A percentile compares a stretch with the other conserved stretches of the same genome.
phyloP scores from a whole-genome alignment of 352 stramenopile species.

The Globisporangium spinosum region DNA sequence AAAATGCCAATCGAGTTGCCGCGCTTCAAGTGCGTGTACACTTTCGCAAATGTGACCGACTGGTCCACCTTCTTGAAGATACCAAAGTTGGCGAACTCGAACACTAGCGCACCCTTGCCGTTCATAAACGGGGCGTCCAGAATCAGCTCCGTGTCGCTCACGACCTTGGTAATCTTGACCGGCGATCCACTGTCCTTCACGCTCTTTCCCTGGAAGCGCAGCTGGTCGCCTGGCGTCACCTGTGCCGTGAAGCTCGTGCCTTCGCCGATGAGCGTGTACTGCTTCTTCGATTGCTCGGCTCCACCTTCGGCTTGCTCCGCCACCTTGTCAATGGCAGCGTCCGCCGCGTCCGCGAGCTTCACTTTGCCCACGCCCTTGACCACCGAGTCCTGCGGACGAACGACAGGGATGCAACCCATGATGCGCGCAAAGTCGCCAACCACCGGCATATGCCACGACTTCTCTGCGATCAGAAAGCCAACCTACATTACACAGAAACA shows the following conservation, averaged over 20 bases:
- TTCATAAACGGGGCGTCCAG: constrained; percentile 49
- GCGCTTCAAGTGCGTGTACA: constrained; percentile 88
- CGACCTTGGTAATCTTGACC: constrained; percentile 78
- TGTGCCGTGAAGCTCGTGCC: constrained; percentile 74
- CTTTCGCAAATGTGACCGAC: constrained; percentile 88
- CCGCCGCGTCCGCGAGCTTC: constrained; percentile 34
- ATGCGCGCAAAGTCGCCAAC: constrained; percentile 93
- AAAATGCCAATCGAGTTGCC: constrained; percentile 96
- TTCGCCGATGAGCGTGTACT: constrained; percentile 55
- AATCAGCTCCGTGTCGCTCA: constrained; percentile 84
- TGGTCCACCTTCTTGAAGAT: constrained; percentile 92
- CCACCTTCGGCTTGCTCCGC: constrained; percentile 15
- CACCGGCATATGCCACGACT: constrained; percentile 92
- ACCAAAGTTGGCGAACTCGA: constrained; percentile 60
- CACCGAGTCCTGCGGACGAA: constrained; percentile 93
- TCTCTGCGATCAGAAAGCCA: constrained; percentile 97
- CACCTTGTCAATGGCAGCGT: constrained; percentile 24
- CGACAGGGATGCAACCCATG: constrained; percentile 96
- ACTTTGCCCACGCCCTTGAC: constrained; percentile 67
- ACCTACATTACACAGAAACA: constrained; percentile 33
- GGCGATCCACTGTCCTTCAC: constrained; percentile 81
- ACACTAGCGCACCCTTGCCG: constrained; percentile 32
- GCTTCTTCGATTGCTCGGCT: constrained; percentile 23
- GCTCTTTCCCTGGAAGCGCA: constrained; percentile 70
- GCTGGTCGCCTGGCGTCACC: constrained; percentile 72